A percentile compares a stretch with the other conserved stretches of the same genome.
phyloP scores from a whole-genome alignment of 306 rosid species.

The Ochetophila trinervis region DNA sequence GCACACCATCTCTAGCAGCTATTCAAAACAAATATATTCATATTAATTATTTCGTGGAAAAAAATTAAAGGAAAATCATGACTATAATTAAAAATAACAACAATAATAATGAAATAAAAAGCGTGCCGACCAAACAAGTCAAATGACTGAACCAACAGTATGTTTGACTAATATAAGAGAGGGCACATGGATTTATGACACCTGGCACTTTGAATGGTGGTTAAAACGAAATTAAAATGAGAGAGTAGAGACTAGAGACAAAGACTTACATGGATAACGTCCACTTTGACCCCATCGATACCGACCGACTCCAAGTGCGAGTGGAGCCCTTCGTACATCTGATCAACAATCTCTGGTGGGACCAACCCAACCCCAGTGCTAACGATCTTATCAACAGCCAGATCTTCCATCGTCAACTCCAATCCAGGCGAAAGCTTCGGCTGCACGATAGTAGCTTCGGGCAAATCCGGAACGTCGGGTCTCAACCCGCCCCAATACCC shows the following conservation, averaged over 20 bases:
- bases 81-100: background rate
- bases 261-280: slow-evolving; percentile 82
- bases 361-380: slow-evolving; percentile 64
- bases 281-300: slow-evolving; percentile 90
- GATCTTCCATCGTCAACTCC: slow-evolving; percentile 72
- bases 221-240: background rate
- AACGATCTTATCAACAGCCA: slow-evolving; percentile 86
- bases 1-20: slow-evolving; percentile 83
- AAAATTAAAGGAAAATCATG: too few relatives aligned
- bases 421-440: slow-evolving; percentile 59
- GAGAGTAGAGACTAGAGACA: too few relatives aligned
- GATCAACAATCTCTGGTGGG: slow-evolving; percentile 56
- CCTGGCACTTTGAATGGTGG: too few relatives aligned
- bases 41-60: background rate
- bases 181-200: background rate
- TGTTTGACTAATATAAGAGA: background rate
- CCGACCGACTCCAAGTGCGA: slow-evolving; percentile 61
- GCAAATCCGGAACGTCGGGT: slow-evolving; percentile 61
- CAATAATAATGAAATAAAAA: background rate
- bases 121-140: slow-evolving; percentile 43
- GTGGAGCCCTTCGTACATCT: slow-evolving; percentile 84
- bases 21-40: background rate
- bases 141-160: slow-evolving; percentile 8
- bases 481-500: slow-evolving; percentile 95
- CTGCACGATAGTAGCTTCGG: slow-evolving; percentile 42